Evolutionary conservation across 208 protist species (phyloP).

Genomic region (Acanthamoeba culbertsoni): DNA sequence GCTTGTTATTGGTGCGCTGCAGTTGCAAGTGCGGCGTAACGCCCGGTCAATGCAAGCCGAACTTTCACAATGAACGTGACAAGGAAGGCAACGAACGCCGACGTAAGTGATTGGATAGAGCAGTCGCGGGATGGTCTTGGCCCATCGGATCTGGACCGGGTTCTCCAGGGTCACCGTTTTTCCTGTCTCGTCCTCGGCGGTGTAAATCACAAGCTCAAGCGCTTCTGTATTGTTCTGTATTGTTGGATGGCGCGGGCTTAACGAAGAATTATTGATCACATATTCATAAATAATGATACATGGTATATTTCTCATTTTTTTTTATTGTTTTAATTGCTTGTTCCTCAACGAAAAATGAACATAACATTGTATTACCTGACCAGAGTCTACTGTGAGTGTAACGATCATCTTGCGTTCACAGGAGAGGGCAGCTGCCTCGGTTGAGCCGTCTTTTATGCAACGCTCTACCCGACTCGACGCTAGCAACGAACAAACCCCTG

Average conservation of each 20-base stretch:
- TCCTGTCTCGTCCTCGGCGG: background rate
- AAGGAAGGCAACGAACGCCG: background rate
- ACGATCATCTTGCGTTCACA: background rate
- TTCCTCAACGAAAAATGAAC: too few species aligned
- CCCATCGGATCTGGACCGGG: background rate
- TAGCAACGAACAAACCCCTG: background rate
- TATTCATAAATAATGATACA: too few species aligned
- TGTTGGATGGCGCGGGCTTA: background rate
- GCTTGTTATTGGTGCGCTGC: slow-evolving; percentile 2
- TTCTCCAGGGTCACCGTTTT: background rate
- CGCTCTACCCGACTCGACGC: background rate
- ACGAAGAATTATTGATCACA: too few species aligned
- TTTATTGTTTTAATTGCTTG: too few species aligned
- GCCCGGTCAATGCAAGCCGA: too few species aligned
- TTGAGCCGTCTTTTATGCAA: background rate
- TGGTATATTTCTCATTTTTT: too few species aligned
- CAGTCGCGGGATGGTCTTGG: slow-evolving; percentile 16
- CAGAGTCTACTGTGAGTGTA: background rate
- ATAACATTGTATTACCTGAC: too few species aligned
- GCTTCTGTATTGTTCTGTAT: slow-evolving; percentile 10
- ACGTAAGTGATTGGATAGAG: slow-evolving; percentile 29
- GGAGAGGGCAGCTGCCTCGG: background rate
- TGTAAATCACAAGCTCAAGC: background rate
- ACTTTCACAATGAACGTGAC: background rate
- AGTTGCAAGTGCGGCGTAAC: background rate